Evolutionary conservation across 192 early-diverging fungal species (phyloP).

Genomic region (Backusella australiensis): DNA sequence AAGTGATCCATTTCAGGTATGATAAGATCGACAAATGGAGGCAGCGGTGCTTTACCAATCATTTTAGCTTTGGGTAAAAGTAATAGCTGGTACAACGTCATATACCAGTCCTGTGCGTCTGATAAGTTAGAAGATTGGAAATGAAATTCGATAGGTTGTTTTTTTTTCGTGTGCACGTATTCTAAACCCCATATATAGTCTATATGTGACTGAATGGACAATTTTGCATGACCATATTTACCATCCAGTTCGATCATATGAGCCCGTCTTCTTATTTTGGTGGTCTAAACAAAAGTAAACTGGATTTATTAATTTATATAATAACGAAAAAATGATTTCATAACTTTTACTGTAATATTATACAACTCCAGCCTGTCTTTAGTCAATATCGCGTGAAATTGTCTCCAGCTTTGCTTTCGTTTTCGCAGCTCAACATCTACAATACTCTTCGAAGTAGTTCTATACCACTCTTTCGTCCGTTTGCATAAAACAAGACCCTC

Average conservation of each 20-base stretch:
- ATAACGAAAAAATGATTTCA: neutral
- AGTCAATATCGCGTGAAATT: neutral
- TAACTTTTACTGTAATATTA: neutral
- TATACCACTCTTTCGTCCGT: neutral
- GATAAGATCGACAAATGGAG: neutral
- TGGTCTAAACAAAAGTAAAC: neutral
- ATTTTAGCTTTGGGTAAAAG: neutral
- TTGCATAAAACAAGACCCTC: neutral
- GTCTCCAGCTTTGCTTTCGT: neutral
- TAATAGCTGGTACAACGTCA: neutral
- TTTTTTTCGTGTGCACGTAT: neutral
- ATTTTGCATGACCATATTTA: neutral
- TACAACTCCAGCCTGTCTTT: neutral
- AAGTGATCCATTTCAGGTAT: conserved; percentile 1
- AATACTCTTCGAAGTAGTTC: neutral
- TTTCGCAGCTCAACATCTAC: neutral
- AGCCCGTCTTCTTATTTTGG: neutral
- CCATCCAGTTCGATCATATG: neutral
- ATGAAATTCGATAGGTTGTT: neutral
- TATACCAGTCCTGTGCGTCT: neutral
- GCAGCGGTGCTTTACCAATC: neutral
- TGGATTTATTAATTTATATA: neutral
- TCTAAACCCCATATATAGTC: neutral
- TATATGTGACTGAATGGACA: neutral
- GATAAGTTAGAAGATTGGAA: neutral